Base-by-base conservation (phyloP, 257 asterid species). In the Euphrasia confusa region DNA sequence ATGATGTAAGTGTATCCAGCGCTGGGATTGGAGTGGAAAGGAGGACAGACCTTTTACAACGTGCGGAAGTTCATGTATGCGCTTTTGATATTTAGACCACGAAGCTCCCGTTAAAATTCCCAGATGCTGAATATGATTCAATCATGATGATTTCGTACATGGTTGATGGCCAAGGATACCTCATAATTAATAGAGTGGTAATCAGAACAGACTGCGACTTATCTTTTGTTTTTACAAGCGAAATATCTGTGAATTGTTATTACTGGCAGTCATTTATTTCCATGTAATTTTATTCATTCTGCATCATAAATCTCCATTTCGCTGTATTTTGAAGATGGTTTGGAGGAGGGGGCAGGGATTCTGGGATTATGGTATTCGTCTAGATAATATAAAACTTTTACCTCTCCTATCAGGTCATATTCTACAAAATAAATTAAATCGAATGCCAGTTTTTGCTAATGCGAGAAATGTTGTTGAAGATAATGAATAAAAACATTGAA, bases 1-100 rank as follows among this genome's bases (percentile, higher is more conserved):
- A 89, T 48, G 99, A 93, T 68, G 95, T 93, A 63, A 77, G 78
- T 79, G 87, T 85, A 60, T 79, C 95, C 10, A 87, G 91, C 77
- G 69, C 83, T 52, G 90, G 82, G 77, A 70, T 87, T 78, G 71
- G 68, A 60, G 82, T 93, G 63, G 86, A 87, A 71, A 86, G 83
- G 68, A 81, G 99, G 76, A 68, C 81, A 64, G 99, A 93, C 84
- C 85, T 93, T 75, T 81, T 93, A 85, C 99, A 89, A 78, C 94
- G 95, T 53, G 97, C 97, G 49, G 99, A 93, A 82, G 97, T 89
- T 74, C 99, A 81, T 77, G 94, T 93, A 71, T 89, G 99, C 74
- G 99, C 99, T 63, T 93, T 93, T 80, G 99, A 93, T 87, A 93
- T 93, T 67, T 97, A 93, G 79, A 93, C 99, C 59, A 93, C 99